A percentile compares a stretch with the other conserved stretches of the same genome.
phyloP scores from a whole-genome alignment of 2,329 filamentous ascomycete species.

The Sordariomycetes sp. region DNA sequence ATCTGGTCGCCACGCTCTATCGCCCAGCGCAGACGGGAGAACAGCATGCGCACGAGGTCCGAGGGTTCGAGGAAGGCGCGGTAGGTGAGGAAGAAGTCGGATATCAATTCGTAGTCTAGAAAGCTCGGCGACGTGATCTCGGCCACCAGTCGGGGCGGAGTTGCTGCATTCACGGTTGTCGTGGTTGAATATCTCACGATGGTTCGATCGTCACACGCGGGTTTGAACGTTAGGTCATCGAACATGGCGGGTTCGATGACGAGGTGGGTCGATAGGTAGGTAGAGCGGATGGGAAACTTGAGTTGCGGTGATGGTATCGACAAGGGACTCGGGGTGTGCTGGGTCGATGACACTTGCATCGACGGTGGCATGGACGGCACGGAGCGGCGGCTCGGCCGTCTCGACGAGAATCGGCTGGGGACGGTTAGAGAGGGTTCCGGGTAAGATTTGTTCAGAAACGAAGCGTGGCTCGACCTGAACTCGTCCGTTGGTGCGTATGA shows the following conservation, averaged over 20 bases:
- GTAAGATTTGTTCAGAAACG: conserved; percentile 23
- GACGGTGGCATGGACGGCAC: conserved; percentile 1
- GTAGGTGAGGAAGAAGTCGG: conserved; percentile 95
- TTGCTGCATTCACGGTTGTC: conserved; percentile 76
- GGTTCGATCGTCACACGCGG: conserved; percentile 63
- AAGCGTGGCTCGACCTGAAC: conserved; percentile 49
- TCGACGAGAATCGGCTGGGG: conserved; percentile 9
- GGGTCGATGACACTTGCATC: conserved; percentile 9
- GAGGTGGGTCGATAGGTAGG: conserved; percentile 36
- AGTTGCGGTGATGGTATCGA: conserved; percentile 16
- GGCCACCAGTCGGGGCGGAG: conserved; percentile 79
- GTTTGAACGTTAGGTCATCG: conserved; percentile 68
- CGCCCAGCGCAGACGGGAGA: conserved; percentile 82
- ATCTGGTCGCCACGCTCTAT: conserved; percentile 69
- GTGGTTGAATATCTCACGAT: conserved; percentile 72
- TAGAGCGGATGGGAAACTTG: conserved; percentile 19
- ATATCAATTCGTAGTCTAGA: conserved; percentile 91
- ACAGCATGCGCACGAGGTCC: conserved; percentile 71
- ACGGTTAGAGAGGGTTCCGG: neutral
- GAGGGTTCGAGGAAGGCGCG: conserved; percentile 71
- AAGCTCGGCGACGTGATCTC: conserved; percentile 96
- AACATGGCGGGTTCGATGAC: conserved; percentile 68
- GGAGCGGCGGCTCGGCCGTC: conserved; percentile 23
- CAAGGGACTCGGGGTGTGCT: conserved; percentile 22
- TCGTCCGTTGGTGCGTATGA: conserved; percentile 70